These are phyloP conservation scores for Cystoisospora suis DNA, from an alignment of 169 alveolate species.

Conservation along the genomic window DNA sequence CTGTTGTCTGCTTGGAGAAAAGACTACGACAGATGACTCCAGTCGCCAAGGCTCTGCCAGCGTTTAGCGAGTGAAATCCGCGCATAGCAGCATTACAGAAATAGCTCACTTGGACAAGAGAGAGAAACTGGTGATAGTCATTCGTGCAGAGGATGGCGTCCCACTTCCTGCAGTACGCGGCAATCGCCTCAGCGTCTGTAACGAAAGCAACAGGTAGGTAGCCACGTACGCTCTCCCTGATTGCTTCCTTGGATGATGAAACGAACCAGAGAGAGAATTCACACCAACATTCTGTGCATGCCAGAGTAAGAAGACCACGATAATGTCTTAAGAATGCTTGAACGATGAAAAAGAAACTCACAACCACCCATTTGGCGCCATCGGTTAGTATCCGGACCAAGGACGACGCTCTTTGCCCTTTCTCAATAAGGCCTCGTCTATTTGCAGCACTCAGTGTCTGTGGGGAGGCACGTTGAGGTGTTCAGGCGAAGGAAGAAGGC, in stretches of 20 bases:
- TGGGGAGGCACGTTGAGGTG: too few relatives aligned
- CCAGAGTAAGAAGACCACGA: too few relatives aligned
- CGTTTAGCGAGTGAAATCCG: background rate
- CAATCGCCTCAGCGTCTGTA: constrained; percentile 42
- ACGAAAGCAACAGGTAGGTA: background rate
- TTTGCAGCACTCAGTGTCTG: too few relatives aligned
- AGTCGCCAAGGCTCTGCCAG: background rate
- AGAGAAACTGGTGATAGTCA: constrained; percentile 50
- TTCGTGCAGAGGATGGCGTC: constrained; percentile 55
- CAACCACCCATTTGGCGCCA: too few relatives aligned
- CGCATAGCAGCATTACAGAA: background rate
- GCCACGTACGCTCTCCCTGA: background rate
- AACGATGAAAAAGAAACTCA: too few relatives aligned
- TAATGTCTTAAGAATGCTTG: too few relatives aligned
- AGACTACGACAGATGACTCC: background rate
- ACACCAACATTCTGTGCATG: too few relatives aligned
- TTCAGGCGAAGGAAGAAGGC: too few relatives aligned
- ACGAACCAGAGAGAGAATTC: too few relatives aligned
- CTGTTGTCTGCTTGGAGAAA: background rate
- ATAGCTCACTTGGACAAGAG: constrained; percentile 16
- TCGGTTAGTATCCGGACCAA: too few relatives aligned
- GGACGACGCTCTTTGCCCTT: too few relatives aligned
- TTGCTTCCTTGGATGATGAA: background rate
- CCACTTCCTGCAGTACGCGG: constrained; percentile 36
- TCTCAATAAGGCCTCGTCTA: too few relatives aligned